These are phyloP conservation scores for Talaromyces amestolkiae DNA, from an alignment of 2,329 filamentous ascomycete species.

Conservation along the genomic window DNA sequence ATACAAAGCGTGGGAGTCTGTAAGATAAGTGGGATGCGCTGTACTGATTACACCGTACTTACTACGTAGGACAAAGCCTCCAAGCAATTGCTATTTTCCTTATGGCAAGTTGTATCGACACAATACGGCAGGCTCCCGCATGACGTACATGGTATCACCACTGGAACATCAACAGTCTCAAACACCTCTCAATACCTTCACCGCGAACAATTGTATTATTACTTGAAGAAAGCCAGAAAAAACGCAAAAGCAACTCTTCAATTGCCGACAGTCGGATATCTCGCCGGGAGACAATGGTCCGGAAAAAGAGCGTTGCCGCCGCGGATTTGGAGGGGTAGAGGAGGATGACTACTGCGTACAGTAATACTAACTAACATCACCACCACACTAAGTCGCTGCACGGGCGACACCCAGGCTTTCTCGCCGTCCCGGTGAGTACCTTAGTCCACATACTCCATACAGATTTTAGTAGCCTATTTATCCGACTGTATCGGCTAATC, in stretches of 20 bases:
- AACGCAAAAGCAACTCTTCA: background rate
- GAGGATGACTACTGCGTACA: slow-evolving; percentile 4
- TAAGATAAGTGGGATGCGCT: background rate
- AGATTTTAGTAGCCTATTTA: background rate
- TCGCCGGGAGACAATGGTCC: slow-evolving; percentile 20
- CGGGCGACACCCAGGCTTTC: background rate
- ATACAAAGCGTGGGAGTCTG: background rate
- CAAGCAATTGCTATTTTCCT: background rate
- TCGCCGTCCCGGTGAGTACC: background rate
- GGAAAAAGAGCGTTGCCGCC: slow-evolving; percentile 3
- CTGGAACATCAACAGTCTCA: background rate
- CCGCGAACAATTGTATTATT: background rate
- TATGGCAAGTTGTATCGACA: background rate
- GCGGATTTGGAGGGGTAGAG: slow-evolving; percentile 11
- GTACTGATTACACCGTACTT: background rate
- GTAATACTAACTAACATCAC: background rate
- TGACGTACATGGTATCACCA: background rate
- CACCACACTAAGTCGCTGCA: background rate
- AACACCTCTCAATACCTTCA: background rate
- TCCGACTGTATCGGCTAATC: slow-evolving; percentile 6
- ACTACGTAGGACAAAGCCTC: background rate
- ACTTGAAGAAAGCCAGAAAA: background rate
- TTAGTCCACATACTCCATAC: background rate
- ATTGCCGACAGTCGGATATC: background rate
- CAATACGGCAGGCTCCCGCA: background rate